Evolutionary conservation across 164 flowering plant species (phyloP).

Genomic region (Piper longum): DNA sequence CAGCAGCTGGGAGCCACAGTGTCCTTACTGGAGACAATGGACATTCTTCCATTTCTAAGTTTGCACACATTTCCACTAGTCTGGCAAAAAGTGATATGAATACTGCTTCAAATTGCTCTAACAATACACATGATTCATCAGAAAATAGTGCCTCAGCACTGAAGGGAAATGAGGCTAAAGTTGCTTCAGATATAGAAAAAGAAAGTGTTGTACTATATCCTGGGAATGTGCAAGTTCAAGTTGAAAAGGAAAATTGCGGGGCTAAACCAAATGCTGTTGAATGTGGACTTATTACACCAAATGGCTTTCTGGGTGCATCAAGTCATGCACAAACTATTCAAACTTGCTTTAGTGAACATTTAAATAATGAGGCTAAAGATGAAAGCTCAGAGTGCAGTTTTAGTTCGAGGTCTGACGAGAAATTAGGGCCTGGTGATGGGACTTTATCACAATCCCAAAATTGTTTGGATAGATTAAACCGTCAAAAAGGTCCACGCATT

Average conservation of each 20-base stretch:
- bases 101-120: constrained; percentile 17
- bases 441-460: constrained; percentile 27
- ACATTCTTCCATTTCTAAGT: constrained; percentile 11
- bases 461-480: constrained; percentile 37
- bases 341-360: constrained; percentile 13
- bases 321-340: constrained; percentile 10
- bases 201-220: constrained; percentile 4
- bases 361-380: constrained; percentile 18
- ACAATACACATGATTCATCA: constrained; percentile 15
- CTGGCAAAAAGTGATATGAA: constrained; percentile 3
- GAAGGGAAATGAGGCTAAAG: constrained; percentile 15
- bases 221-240: constrained; percentile 14
- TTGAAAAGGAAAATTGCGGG: background rate
- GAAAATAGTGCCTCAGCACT: constrained; percentile 20
- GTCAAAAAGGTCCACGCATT: constrained; percentile 88
- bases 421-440: constrained; percentile 14
- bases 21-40: constrained; percentile 21
- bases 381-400: constrained; percentile 6
- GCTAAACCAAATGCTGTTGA: constrained; percentile 4
- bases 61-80: constrained; percentile 15
- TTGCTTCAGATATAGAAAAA: constrained; percentile 12
- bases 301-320: constrained; percentile 1
- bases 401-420: constrained; percentile 16
- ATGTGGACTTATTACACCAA: constrained; percentile 2
- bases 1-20: constrained; percentile 5